phyloP scores from a whole-genome alignment of 2,329 filamentous ascomycete genomes.

The Colletotrichum spaethianum region DNA sequence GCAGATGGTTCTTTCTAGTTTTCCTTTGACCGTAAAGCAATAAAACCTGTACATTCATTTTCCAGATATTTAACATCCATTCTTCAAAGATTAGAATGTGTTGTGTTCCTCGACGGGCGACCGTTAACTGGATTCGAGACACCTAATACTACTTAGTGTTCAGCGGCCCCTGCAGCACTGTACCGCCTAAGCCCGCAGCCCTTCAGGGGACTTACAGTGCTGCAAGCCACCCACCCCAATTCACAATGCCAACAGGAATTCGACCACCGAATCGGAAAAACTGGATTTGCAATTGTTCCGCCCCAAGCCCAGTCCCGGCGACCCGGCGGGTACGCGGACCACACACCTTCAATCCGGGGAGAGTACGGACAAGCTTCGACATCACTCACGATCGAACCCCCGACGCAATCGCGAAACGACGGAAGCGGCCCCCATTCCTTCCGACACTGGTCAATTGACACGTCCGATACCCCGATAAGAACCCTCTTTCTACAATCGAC shows the following conservation, averaged over 20 bases:
- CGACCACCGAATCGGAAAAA: conserved; percentile 38
- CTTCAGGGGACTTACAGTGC: background rate
- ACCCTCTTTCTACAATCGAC: conserved; percentile 46
- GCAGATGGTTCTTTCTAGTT: too few species aligned
- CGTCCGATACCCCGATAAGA: background rate
- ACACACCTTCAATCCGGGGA: conserved; percentile 24
- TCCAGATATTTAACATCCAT: too few species aligned
- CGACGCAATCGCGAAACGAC: conserved; percentile 25
- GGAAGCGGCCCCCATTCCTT: conserved; percentile 27
- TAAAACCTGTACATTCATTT: too few species aligned
- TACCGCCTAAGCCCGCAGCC: background rate
- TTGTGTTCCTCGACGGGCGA: background rate
- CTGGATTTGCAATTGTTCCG: conserved; percentile 41
- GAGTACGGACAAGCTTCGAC: conserved; percentile 30
- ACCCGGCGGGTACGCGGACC: conserved; percentile 24
- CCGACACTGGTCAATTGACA: conserved; percentile 25
- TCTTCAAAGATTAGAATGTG: background rate
- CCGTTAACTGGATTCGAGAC: background rate
- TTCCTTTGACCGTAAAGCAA: too few species aligned
- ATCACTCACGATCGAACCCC: conserved; percentile 24
- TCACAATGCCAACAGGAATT: background rate
- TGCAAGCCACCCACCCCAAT: background rate
- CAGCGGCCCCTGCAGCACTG: background rate
- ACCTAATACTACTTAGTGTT: too few species aligned
- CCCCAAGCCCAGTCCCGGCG: background rate